A percentile compares a stretch with the other conserved stretches of the same genome.
Evolutionary conservation across 208 protist genomes (phyloP).

Genomic region (Vickermania ingenoplastis): DNA sequence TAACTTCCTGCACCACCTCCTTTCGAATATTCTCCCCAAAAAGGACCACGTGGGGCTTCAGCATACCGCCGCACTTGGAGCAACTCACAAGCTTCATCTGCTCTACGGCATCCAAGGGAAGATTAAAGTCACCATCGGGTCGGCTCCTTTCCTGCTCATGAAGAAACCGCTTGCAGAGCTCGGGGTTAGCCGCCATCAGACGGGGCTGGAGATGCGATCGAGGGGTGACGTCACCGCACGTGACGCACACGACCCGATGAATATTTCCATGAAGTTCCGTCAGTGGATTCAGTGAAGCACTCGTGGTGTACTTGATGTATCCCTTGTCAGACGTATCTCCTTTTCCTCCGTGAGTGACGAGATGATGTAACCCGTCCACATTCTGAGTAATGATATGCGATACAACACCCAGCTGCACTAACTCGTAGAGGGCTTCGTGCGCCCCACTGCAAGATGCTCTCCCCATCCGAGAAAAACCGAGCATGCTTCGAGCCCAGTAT

Average conservation of each 20-base stretch:
- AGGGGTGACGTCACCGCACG: slow-evolving; percentile 34
- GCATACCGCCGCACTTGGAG: slow-evolving; percentile 33
- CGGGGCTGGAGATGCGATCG: slow-evolving; percentile 34
- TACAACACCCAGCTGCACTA: slow-evolving; percentile 24
- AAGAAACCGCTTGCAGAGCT: slow-evolving; percentile 10
- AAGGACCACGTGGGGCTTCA: slow-evolving; percentile 81
- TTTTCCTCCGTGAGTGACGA: slow-evolving; percentile 38
- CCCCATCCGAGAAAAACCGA: slow-evolving; percentile 47
- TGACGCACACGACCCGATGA: slow-evolving; percentile 46
- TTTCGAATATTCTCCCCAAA: slow-evolving; percentile 67
- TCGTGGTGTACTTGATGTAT: slow-evolving; percentile 36
- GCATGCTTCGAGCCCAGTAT: slow-evolving; percentile 74
- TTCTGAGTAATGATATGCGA: slow-evolving; percentile 66
- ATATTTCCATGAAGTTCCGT: slow-evolving; percentile 73
- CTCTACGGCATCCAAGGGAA: slow-evolving; percentile 21
- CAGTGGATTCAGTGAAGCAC: slow-evolving; percentile 18
- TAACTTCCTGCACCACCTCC: slow-evolving; percentile 15
- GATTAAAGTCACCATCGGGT: slow-evolving; percentile 63
- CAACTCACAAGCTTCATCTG: slow-evolving; percentile 49
- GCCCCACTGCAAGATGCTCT: slow-evolving; percentile 47
- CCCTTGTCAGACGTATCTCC: slow-evolving; percentile 17
- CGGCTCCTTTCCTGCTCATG: slow-evolving; percentile 15
- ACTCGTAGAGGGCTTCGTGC: slow-evolving; percentile 40
- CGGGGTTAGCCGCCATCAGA: slow-evolving; percentile 27
- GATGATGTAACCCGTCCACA: slow-evolving; percentile 78